Conservation (phyloP, 371 early-diverging fungal species). For the Zopfochytrium polystomum region DNA sequence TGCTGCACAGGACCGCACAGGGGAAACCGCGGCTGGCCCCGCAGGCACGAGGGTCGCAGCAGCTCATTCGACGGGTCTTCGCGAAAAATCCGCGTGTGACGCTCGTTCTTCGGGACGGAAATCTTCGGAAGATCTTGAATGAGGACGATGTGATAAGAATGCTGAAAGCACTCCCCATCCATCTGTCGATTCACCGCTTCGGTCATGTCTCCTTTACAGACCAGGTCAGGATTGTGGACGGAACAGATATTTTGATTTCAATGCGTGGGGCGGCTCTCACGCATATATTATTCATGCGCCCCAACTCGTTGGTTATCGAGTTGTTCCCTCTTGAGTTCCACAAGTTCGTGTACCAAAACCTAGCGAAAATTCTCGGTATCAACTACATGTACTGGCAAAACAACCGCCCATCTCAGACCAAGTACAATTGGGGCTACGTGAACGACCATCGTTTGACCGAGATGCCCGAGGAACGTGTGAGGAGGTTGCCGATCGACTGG, state of each 20-base stretch:
- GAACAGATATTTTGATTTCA: slow-evolving; percentile 34
- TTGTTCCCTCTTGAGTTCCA: slow-evolving; percentile 39
- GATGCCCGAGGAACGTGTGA: slow-evolving; percentile 18
- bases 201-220: slow-evolving; percentile 20
- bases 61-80: not conserved
- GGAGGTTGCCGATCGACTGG: slow-evolving; percentile 35
- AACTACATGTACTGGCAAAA: slow-evolving; percentile 37
- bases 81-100: slow-evolving; percentile 15
- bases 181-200: slow-evolving; percentile 20
- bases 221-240: slow-evolving; percentile 25
- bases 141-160: slow-evolving; percentile 21
- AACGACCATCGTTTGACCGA: slow-evolving; percentile 23
- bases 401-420: slow-evolving; percentile 9
- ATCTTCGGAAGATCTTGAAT: slow-evolving; percentile 31
- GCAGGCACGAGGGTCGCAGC: not conserved
- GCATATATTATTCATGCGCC: slow-evolving; percentile 32
- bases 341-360: slow-evolving; percentile 36
- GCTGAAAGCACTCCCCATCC: slow-evolving; percentile 22
- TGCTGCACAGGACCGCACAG: slow-evolving; percentile 4
- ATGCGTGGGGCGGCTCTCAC: slow-evolving; percentile 44
- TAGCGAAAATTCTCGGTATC: slow-evolving; percentile 24
- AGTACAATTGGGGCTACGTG: slow-evolving; percentile 25
- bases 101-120: slow-evolving; percentile 24
- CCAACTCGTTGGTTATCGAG: slow-evolving; percentile 29
- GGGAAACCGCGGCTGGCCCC: not conserved